Evolutionary conservation across 441 rosid species (phyloP), one percentile per base, ranked within the genome.

Genomic region (Adansonia grandidieri): DNA sequence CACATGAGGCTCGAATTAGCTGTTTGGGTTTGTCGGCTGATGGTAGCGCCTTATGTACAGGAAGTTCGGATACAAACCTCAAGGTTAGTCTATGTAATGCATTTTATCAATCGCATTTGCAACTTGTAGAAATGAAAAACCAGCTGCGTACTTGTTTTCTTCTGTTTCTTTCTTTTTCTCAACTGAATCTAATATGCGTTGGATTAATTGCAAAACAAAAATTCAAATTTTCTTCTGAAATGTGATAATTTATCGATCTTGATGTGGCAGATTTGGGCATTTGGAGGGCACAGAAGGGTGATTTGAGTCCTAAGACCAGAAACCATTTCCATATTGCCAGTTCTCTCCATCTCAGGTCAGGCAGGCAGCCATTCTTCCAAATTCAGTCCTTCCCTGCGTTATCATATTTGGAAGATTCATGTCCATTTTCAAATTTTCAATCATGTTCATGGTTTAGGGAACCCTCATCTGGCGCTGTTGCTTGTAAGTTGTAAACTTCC

Each of bases 41-140:
- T 82, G 99, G 98, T 83, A 97, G 99, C 87, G 99, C 98, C 82
- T 83, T 97, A 81, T 94, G 99, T 89, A 95, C 98, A 83, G 99
- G 99, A 88, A 95, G 98, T 85, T 95, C 74, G 85, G 98, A 97
- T 86, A 89, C 97, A 88, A 95, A 92, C 82, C 89, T 93, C 65
- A 95, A 97, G 98, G 98, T 93, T 64, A 85, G 91, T 80, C 63
- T 72, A 69, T 67, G 56, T 71, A 73, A 61, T 53, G 32, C 32
- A 4, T 67, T 57, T 70, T 66, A 56, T 75, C 50, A 40, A 48
- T 32, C 56, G 64, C 75, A 53, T 54, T 71, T 71, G 50, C 64
- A 32, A 72, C 63, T 54, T 17, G 4, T 7, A 44, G 19, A 44
- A 58, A 44, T 40, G 66, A 10, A 58, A 58, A 53, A 73, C 14